Evolutionary conservation across 176 grass and related monocot species (phyloP).

Genomic region (Eleusine coracana): DNA sequence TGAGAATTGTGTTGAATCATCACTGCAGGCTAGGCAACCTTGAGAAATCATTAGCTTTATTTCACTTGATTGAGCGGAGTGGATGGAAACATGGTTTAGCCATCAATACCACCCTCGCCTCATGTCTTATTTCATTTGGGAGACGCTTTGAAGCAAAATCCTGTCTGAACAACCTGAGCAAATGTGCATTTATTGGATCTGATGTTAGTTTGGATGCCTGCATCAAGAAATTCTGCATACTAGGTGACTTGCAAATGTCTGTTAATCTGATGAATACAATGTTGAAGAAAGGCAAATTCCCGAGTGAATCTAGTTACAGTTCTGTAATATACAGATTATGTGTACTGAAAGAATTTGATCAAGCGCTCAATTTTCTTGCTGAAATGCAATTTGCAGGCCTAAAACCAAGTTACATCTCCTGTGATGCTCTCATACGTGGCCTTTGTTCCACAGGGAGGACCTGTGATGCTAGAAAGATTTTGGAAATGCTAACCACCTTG

Average conservation of each 20-base stretch:
- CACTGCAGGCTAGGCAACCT: slow-evolving; percentile 60
- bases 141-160: slow-evolving; percentile 66
- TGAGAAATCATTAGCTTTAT: slow-evolving; percentile 72
- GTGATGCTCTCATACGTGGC: slow-evolving; percentile 60
- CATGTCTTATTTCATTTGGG: slow-evolving; percentile 61
- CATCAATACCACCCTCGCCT: slow-evolving; percentile 50
- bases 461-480: slow-evolving; percentile 67
- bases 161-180: slow-evolving; percentile 49
- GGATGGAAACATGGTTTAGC: slow-evolving; percentile 75
- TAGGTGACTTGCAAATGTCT: slow-evolving; percentile 58
- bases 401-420: slow-evolving; percentile 52
- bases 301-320: slow-evolving; percentile 68
- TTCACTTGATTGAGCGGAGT: slow-evolving; percentile 55
- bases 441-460: slow-evolving; percentile 70
- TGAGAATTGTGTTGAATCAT: slow-evolving; percentile 79
- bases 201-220: slow-evolving; percentile 51
- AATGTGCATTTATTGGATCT: slow-evolving; percentile 42
- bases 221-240: slow-evolving; percentile 67
- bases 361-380: slow-evolving; percentile 63
- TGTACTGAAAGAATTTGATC: slow-evolving; percentile 58
- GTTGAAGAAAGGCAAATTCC: slow-evolving; percentile 68
- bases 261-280: slow-evolving; percentile 74
- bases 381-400: slow-evolving; percentile 73
- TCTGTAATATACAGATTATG: slow-evolving; percentile 57
- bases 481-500: slow-evolving; percentile 51